Base-by-base conservation (phyloP, 345 rosid genomes). In the Populus deltoides region DNA sequence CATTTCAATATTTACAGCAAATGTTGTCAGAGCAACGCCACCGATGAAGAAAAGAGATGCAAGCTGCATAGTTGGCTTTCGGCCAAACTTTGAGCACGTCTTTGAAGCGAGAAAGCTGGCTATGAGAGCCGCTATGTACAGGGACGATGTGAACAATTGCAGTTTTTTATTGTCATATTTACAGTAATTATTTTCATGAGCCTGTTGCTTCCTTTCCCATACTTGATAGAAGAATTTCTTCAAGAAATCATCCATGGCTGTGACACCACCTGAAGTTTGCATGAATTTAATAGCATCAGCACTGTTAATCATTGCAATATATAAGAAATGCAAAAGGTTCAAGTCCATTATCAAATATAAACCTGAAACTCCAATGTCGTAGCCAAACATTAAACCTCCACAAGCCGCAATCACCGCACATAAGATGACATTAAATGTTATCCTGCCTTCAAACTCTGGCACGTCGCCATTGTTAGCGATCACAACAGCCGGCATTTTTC, bases 131-230 rank as follows among this genome's bases (percentile, higher is more conserved):
- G 93, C 95, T 3, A 92, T 84, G 78, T 93, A 93, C 1, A 93
- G 93, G 9, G 97, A 93, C 31, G 98, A 92, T 8, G 97, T 92
- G 81, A 90, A 92, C 27, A 93, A 86, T 80, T 92, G 98, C 53
- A 93, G 90, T 22, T 70, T 66, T 72, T 77, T 83, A 36, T 92
- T 83, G 35, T 90, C 87, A 69, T 78, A 92, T 85, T 92, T 92
- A 90, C 97, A 92, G 74, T 93, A 93, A 83, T 90, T 93, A 83
- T 89, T 75, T 75, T 92, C 91, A 49, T 78, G 89, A 7, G 75
- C 90, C n/a, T 36, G 78, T 72, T 91, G 93, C 86, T 92, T 93
- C 81, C 70, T 92, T 61, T 8, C 74, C 70, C 90, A 90, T 65
- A 93, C 97, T 8, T 24, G 17, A 2, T 86, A 93, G 63, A 93